phyloP scores from a whole-genome alignment of 148 eudicot genomes.

The Fagopyrum esculentum region DNA sequence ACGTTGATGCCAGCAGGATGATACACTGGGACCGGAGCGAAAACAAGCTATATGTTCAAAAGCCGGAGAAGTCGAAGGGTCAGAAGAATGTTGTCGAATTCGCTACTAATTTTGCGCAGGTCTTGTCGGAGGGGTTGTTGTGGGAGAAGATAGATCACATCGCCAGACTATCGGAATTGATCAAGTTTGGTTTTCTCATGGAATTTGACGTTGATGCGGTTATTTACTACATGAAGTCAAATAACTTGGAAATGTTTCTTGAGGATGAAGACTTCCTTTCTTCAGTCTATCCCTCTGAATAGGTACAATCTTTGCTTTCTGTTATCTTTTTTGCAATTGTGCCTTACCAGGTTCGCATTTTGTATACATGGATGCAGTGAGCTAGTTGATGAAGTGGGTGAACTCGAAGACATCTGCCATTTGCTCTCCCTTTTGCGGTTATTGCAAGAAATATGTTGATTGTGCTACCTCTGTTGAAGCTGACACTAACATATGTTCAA shows the following conservation, averaged over 20 bases:
- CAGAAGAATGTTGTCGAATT: constrained; percentile 31
- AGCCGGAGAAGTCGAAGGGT: constrained; percentile 27
- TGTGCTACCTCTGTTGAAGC: neutral
- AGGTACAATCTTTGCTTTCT: constrained; percentile 1
- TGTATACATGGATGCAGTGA: neutral
- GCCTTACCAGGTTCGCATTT: no score
- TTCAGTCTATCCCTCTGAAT: constrained; percentile 28
- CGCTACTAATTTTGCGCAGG: constrained; percentile 43
- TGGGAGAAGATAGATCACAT: constrained; percentile 45
- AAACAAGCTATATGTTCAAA: constrained; percentile 28
- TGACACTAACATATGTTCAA: neutral
- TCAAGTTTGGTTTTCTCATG: constrained; percentile 43
- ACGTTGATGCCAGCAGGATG: constrained; percentile 27
- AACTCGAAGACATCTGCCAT: neutral
- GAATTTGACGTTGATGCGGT: constrained; percentile 48
- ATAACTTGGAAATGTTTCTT: constrained; percentile 41
- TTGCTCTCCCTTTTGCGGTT: neutral
- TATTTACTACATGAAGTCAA: constrained; percentile 39
- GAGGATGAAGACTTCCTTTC: constrained; percentile 50
- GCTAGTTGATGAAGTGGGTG: neutral
- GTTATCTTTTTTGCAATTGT: neutral
- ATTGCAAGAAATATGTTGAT: neutral
- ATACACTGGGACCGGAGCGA: constrained; percentile 47
- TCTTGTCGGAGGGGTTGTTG: constrained; percentile 42
- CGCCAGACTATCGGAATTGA: constrained; percentile 35